A percentile compares a stretch with the other conserved stretches of the same genome.
Evolutionary conservation across 345 rosid genomes (phyloP).

Genomic region (Leavenworthia alabamica): DNA sequence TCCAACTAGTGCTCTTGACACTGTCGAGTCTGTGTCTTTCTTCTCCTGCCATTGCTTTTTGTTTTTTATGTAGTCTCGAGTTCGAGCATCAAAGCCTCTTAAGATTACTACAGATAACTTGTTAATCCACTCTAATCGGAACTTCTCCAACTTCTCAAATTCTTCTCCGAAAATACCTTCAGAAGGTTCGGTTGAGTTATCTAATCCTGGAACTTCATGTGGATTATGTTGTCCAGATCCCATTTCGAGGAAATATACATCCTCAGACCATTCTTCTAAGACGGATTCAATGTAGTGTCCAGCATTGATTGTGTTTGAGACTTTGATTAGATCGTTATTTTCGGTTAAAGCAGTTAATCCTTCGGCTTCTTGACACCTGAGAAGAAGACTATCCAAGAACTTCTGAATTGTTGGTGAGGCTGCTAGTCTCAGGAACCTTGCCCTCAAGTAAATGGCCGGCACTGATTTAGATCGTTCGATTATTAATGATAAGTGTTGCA

Average conservation of each 20-base stretch:
- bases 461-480: slow-evolving; percentile 66
- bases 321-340: slow-evolving; percentile 71
- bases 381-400: slow-evolving; percentile 59
- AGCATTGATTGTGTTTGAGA: slow-evolving; percentile 63
- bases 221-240: slow-evolving; percentile 39
- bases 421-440: slow-evolving; percentile 65
- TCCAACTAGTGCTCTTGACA: slow-evolving; percentile 56
- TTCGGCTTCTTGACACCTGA: slow-evolving; percentile 92
- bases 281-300: slow-evolving; percentile 57
- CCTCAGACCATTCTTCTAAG: slow-evolving; percentile 80
- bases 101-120: slow-evolving; percentile 65
- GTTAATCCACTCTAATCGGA: slow-evolving; percentile 71
- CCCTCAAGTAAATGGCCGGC: slow-evolving; percentile 50
- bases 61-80: slow-evolving; percentile 71
- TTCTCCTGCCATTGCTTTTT: slow-evolving; percentile 79
- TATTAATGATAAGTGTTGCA: slow-evolving; percentile 48
- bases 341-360: slow-evolving; percentile 87
- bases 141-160: slow-evolving; percentile 50
- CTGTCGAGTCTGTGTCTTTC: slow-evolving; percentile 61
- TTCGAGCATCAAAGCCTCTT: slow-evolving; percentile 73
- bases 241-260: slow-evolving; percentile 79
- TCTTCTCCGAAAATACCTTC: slow-evolving; percentile 54
- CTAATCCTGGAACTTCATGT: slow-evolving; percentile 27
- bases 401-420: slow-evolving; percentile 51
- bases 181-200: slow-evolving; percentile 23